phyloP scores from a whole-genome alignment of 495 filamentous ascomycete species.

The Penicillium chermesinum region DNA sequence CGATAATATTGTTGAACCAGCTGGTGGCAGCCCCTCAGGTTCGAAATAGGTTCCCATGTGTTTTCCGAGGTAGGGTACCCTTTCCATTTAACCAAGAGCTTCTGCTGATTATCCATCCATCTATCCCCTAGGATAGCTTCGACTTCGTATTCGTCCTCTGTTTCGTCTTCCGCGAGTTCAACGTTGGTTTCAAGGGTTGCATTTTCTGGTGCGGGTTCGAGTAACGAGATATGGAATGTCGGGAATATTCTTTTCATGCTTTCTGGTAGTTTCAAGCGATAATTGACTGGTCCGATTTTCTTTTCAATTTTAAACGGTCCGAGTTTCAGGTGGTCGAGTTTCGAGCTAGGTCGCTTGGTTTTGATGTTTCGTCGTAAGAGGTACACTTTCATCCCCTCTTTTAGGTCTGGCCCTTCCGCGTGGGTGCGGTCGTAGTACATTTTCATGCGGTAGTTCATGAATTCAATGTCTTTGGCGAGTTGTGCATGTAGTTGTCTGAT shows the following conservation, averaged over 20 bases:
- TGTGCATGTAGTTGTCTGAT: neutral
- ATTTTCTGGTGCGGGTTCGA: constrained; percentile 7
- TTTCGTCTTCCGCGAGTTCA: constrained; percentile 3
- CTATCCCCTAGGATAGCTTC: constrained; percentile 6
- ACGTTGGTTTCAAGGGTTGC: neutral
- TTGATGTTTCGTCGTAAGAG: constrained; percentile 6
- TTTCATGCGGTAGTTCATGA: constrained; percentile 9
- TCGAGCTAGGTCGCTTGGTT: constrained; percentile 3
- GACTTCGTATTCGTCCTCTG: constrained; percentile 8
- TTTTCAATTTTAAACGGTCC: constrained; percentile 8
- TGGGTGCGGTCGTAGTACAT: constrained; percentile 9
- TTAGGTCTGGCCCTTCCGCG: neutral
- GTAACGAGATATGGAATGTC: constrained; percentile 13
- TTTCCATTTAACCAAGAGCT: constrained; percentile 8
- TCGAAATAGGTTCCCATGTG: constrained; percentile 14
- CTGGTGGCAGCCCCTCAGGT: constrained; percentile 7
- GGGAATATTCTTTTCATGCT: constrained; percentile 3
- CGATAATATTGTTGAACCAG: constrained; percentile 1
- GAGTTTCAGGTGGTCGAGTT: constrained; percentile 4
- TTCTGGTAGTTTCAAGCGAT: constrained; percentile 4
- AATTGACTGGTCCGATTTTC: constrained; percentile 9
- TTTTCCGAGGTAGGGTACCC: constrained; percentile 9
- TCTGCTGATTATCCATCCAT: neutral
- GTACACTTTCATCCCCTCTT: constrained; percentile 3
- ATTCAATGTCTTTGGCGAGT: neutral